These are phyloP conservation scores for Magnaporthiopsis poae DNA, from an alignment of 2,329 filamentous ascomycete species.

Conservation along the genomic window DNA sequence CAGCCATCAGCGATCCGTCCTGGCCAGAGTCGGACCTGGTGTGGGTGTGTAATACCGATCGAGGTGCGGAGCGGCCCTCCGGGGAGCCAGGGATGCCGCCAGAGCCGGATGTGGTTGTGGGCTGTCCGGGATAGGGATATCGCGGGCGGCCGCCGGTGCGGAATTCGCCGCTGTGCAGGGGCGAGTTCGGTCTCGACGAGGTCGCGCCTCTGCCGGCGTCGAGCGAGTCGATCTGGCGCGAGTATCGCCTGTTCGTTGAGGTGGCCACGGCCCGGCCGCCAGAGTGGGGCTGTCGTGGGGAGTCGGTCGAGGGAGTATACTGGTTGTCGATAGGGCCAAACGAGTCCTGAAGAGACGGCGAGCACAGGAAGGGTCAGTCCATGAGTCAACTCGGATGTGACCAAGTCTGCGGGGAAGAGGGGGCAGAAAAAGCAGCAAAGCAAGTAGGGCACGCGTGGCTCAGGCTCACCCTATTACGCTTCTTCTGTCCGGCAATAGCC, in stretches of 20 bases:
- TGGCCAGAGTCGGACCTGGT: constrained; percentile 73
- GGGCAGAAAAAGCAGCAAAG: background rate
- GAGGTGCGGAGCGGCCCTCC: constrained; percentile 49
- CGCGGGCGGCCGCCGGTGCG: constrained; percentile 43
- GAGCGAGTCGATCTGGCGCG: constrained; percentile 46
- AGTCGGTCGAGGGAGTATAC: constrained; percentile 52
- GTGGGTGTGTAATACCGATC: constrained; percentile 53
- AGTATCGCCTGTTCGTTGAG: constrained; percentile 53
- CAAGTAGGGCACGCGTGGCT: background rate
- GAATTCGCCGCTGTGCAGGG: constrained; percentile 47
- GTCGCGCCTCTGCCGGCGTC: constrained; percentile 40
- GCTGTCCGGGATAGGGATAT: constrained; percentile 35
- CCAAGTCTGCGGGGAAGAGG: too few relatives aligned
- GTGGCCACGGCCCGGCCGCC: constrained; percentile 35
- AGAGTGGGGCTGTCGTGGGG: constrained; percentile 52
- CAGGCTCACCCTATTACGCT: constrained; percentile 63
- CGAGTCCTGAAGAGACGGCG: constrained; percentile 53
- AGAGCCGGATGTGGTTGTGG: constrained; percentile 33
- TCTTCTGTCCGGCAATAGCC: constrained; percentile 66
- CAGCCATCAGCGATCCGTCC: constrained; percentile 77
- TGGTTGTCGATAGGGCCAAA: constrained; percentile 67
- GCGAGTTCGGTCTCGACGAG: constrained; percentile 61
- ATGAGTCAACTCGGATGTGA: background rate
- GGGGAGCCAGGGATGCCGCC: constrained; percentile 51
- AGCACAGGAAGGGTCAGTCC: background rate